Evolutionary conservation across 768 basidiomycete genomes (phyloP).

Genomic region (Guyanaporus albipodus): DNA sequence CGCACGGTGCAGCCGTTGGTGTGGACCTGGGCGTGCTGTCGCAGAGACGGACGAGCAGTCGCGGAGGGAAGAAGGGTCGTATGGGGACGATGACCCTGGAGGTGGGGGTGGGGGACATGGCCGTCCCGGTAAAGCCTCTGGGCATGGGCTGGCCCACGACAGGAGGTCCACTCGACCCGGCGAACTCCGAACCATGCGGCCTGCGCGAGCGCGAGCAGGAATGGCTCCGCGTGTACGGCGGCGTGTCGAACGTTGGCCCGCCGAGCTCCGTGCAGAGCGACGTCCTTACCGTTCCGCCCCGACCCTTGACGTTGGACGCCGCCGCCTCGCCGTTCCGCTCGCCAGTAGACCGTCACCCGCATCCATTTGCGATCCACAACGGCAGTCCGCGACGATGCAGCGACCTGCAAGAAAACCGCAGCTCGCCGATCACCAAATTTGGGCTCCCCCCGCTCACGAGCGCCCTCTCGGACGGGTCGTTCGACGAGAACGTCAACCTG

Average conservation of each 20-base stretch:
- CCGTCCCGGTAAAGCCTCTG: not conserved
- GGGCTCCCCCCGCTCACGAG: constrained; percentile 17
- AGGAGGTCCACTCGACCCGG: constrained; percentile 27
- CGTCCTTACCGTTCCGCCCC: too few species aligned
- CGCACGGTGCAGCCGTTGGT: constrained; percentile 21
- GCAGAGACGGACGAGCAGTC: not conserved
- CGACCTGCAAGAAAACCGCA: not conserved
- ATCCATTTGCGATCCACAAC: not conserved
- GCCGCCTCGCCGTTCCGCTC: not conserved
- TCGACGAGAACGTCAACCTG: constrained; percentile 11
- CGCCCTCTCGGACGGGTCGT: constrained; percentile 17
- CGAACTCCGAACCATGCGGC: constrained; percentile 15
- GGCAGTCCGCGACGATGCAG: not conserved
- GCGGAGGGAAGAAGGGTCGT: not conserved
- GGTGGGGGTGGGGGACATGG: not conserved
- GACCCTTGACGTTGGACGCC: not conserved
- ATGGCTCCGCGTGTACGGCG: not conserved
- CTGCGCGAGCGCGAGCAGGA: constrained; percentile 3
- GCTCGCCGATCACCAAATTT: not conserved
- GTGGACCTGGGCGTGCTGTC: not conserved
- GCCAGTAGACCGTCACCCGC: too few species aligned
- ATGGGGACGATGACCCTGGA: not conserved
- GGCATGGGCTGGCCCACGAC: constrained; percentile 18
- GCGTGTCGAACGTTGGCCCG: not conserved
- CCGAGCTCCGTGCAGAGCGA: not conserved